Evolutionary conservation across 2,329 filamentous ascomycete genomes (phyloP), one percentile per base, ranked within the genome.

Genomic region (Orbilia brochopaga): DNA sequence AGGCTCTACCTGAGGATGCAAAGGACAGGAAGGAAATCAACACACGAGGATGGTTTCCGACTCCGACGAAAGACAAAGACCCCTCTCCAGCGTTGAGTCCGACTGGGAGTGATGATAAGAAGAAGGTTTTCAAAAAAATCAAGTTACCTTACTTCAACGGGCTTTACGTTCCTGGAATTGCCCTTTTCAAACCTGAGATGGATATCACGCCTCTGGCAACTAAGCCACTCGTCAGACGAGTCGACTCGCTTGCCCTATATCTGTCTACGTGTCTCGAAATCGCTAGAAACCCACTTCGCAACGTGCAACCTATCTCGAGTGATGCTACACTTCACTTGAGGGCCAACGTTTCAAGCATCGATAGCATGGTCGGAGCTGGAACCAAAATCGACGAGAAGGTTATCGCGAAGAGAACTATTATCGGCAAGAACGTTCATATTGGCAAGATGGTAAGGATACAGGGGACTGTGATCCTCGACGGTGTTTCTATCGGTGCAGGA

Each of bases 401-500:
- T 23, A 89, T 92, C n/a, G 90, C 99, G 81, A 97, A 96, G 79
- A 91, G 96, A 79, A 89, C 85, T 40, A 91, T 97, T 30, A 86
- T 99, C 44, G 94, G 94, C 1, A 87, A 90, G 2, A 91, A 91
- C 76, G 96, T 91, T 79, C 88, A 90, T 76, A 93, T 99, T 74
- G 87, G 88, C 73, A 87, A 89, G 75, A 91, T 92, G n/a, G 91
- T 90, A 30, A 90, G 92, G 75, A 81, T 99, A 50, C 88, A 87
- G n/a, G 86, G 92, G 74, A 97, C 93, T 79, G 80, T 97, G 53
- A 81, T 97, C 19, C 97, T 97, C 91, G 93, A 97, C 72, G 91
- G 91, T 2, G 92, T 90, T 0, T 87, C 90, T 6, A 85, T 99
- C 11, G 92, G 91, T 13, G 90, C 91, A 76, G 88, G 89, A 48